Base-by-base conservation (phyloP, 345 rosid species). In the Cardamine resedifolia region DNA sequence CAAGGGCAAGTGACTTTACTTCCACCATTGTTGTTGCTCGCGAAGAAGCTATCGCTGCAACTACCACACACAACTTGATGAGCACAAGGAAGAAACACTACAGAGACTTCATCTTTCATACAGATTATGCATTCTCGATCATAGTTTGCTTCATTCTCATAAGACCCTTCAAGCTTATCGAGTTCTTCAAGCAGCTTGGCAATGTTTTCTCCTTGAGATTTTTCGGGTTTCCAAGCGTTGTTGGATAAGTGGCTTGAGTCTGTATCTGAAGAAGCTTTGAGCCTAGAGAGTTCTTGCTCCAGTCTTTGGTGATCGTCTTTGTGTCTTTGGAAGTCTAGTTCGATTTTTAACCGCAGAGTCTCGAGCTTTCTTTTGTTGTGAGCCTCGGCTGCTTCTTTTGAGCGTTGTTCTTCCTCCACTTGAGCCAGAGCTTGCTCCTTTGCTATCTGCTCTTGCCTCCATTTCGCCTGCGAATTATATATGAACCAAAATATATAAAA, bases 251-350 rank as follows among this genome's bases (percentile, higher is more conserved):
- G 68, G 66, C 79, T 81, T 73, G 73, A 64, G 60, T 89, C 82
- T 0, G 64, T 77, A 60, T 81, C 83, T 36, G 84, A 81, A n/a
- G 88, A 76, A 3, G 77, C 73, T 72, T 82, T 91, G 52, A 91
- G 79, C 38, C 84, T 77, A 7, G 85, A 79, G 38, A 86, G 81
- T 74, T 88, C 97, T 83, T 87, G 96, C 80, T 88, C 92, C 16
- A 91, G 91, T 58, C 92, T 76, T 77, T 81, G 87, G 64, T 83
- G 83, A 76, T 89, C 92, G 57, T 91, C 97, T 81, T 86, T 91
- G 59, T 83, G 85, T 31, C 86, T 81, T 81, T 91, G 96, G 76
- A 85, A 85, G 83, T 91, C 92, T 63, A 87, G 81, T 55, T 91
- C 91, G 26, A 78, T 89, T 70, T 86, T 86, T 39, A 86, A 77